A percentile compares a stretch with the other conserved stretches of the same genome.
These are phyloP conservation scores for Dittrichia graveolens DNA, from an alignment of 129 eudicot species.

Conservation along the genomic window DNA sequence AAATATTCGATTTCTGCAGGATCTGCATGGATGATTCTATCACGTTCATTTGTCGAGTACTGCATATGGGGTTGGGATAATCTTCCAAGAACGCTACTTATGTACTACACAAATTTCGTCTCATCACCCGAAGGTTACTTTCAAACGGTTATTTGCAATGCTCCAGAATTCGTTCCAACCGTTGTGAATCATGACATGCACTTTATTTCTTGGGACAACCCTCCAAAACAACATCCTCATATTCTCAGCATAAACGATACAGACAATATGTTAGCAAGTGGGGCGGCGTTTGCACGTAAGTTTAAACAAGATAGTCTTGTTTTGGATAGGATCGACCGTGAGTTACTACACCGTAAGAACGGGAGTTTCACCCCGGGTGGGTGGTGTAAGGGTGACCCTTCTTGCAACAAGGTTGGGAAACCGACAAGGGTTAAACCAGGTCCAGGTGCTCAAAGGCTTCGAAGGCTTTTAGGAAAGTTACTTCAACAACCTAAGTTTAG, in stretches of 20 bases:
- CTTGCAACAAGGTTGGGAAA: slow-evolving; percentile 68
- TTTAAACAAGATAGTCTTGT: slow-evolving; percentile 58
- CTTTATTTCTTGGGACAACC: slow-evolving; percentile 79
- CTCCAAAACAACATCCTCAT: slow-evolving; percentile 90
- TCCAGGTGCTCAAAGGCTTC: slow-evolving; percentile 71
- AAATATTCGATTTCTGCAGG: slow-evolving; percentile 43
- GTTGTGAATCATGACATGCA: slow-evolving; percentile 90
- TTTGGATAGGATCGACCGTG: slow-evolving; percentile 65
- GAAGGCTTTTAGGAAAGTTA: slow-evolving; percentile 51
- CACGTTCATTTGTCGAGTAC: slow-evolving; percentile 82
- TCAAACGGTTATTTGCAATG: slow-evolving; percentile 84
- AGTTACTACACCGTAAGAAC: slow-evolving; percentile 57
- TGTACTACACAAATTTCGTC: slow-evolving; percentile 87
- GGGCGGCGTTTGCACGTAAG: slow-evolving; percentile 85
- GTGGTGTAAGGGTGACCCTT: slow-evolving; percentile 76
- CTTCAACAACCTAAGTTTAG: slow-evolving; percentile 44
- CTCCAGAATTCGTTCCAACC: slow-evolving; percentile 62
- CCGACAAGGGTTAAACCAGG: slow-evolving; percentile 63
- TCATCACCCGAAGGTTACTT: slow-evolving; percentile 96
- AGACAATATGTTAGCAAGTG: slow-evolving; percentile 62
- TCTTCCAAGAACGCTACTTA: slow-evolving; percentile 82
- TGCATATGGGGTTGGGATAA: slow-evolving; percentile 95
- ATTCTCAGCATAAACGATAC: slow-evolving; percentile 69
- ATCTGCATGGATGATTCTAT: slow-evolving; percentile 91
- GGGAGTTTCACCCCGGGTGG: slow-evolving; percentile 88